A percentile compares a stretch with the other conserved stretches of the same genome.
Evolutionary conservation across 2,329 filamentous ascomycete genomes (phyloP).

Genomic region (Colletotrichum sp.): DNA sequence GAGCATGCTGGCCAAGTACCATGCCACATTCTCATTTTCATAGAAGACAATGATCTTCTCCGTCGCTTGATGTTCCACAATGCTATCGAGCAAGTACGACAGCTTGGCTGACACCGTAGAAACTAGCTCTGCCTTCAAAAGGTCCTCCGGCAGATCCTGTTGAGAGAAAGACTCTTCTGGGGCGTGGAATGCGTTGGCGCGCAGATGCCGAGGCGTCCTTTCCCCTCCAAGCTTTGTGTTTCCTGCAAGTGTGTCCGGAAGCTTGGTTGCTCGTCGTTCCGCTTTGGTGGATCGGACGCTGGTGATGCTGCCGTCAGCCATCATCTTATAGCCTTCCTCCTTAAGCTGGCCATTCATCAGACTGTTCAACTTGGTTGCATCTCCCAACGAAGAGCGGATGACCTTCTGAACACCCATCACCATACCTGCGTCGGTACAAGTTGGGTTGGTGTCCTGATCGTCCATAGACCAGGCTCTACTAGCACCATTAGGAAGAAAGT

Average conservation of each 20-base stretch:
- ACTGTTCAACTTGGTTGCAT: constrained; percentile 48
- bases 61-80: constrained; percentile 68
- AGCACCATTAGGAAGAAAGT: constrained; percentile 65
- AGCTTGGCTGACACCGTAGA: constrained; percentile 88
- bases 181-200: constrained; percentile 29
- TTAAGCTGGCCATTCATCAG: constrained; percentile 53
- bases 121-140: constrained; percentile 67
- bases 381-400: constrained; percentile 49
- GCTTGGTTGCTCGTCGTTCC: background rate
- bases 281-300: constrained; percentile 1
- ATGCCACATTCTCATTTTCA: constrained; percentile 85
- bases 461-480: constrained; percentile 73
- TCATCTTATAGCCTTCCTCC: constrained; percentile 43
- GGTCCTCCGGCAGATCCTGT: constrained; percentile 46
- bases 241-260: constrained; percentile 34
- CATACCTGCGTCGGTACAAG: constrained; percentile 56
- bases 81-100: constrained; percentile 79
- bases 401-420: constrained; percentile 58
- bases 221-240: constrained; percentile 49
- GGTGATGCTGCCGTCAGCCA: constrained; percentile 27
- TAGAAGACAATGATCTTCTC: constrained; percentile 96
- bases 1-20: constrained; percentile 82
- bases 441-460: constrained; percentile 49
- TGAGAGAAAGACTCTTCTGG: background rate
- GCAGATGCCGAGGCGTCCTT: constrained; percentile 34